These are phyloP conservation scores for Phytophthora pluvialis DNA, from an alignment of 352 stramenopile genomes.

Conservation along the genomic window DNA sequence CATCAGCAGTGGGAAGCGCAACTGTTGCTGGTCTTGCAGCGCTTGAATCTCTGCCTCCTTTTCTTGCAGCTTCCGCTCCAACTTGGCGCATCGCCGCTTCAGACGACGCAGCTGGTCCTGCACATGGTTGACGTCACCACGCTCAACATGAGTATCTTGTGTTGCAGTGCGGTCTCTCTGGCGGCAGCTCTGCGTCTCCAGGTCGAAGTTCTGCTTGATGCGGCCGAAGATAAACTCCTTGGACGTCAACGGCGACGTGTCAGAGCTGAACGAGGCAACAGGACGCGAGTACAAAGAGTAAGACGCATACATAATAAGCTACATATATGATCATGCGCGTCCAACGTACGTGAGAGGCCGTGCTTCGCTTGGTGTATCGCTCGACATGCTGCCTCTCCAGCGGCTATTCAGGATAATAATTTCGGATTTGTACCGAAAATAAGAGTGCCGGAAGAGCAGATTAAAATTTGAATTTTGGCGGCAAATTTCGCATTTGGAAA, in stretches of 20 bases:
- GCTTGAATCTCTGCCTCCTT: slow-evolving; percentile 55
- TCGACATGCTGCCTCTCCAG: not conserved
- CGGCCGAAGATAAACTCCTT: slow-evolving; percentile 44
- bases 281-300: not conserved
- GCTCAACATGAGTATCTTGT: slow-evolving; percentile 30
- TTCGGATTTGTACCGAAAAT: not conserved
- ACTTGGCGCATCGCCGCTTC: slow-evolving; percentile 62
- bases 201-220: slow-evolving; percentile 68
- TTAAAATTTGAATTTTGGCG: too few species aligned
- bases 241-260: slow-evolving; percentile 13
- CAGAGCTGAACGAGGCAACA: not conserved
- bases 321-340: not conserved
- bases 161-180: slow-evolving; percentile 43
- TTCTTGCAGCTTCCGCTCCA: slow-evolving; percentile 67
- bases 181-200: slow-evolving; percentile 58
- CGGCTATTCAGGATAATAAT: not conserved
- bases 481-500: too few species aligned
- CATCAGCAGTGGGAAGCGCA: slow-evolving; percentile 60
- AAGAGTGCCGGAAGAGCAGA: too few species aligned
- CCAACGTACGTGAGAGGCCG: slow-evolving; percentile 6
- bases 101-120: slow-evolving; percentile 53
- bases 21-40: slow-evolving; percentile 60
- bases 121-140: slow-evolving; percentile 37
- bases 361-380: not conserved
- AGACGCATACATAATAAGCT: not conserved